A percentile compares a stretch with the other conserved stretches of the same genome.
phyloP scores from a whole-genome alignment of 208 protist species.

The Sergeia podlipaevii region DNA sequence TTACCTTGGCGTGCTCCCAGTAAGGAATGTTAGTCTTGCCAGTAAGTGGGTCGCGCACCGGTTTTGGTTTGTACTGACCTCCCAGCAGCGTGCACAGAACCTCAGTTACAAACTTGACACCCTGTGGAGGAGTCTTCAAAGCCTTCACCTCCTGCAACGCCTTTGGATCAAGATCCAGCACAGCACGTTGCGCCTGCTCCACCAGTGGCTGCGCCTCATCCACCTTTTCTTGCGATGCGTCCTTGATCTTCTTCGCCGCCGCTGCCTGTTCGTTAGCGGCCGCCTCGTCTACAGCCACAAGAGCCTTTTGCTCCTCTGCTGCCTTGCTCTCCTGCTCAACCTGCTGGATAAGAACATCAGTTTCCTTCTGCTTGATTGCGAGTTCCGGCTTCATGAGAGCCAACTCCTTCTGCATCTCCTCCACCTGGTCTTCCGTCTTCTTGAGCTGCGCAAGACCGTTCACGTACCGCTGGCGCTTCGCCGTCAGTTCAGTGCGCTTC shows the following conservation, averaged over 20 bases:
- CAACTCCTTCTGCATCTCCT: slow-evolving; percentile 92
- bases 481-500: slow-evolving; percentile 83
- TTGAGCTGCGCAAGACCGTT: slow-evolving; percentile 86
- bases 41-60: slow-evolving; percentile 73
- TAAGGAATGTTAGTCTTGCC: slow-evolving; percentile 88
- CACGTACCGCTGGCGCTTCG: slow-evolving; percentile 84
- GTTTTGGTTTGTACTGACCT: slow-evolving; percentile 83
- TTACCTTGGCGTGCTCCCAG: slow-evolving; percentile 92
- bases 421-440: slow-evolving; percentile 94
- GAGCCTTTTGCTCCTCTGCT: slow-evolving; percentile 78
- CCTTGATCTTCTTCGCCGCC: slow-evolving; percentile 92
- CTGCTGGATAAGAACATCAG: slow-evolving; percentile 75
- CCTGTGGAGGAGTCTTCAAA: slow-evolving; percentile 93
- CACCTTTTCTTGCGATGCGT: slow-evolving; percentile 95
- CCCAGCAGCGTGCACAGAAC: slow-evolving; percentile 90
- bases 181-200: slow-evolving; percentile 90
- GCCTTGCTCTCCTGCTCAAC: slow-evolving; percentile 87
- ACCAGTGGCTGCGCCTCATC: slow-evolving; percentile 94
- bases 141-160: slow-evolving; percentile 94
- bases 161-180: slow-evolving; percentile 92
- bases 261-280: slow-evolving; percentile 89
- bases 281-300: slow-evolving; percentile 90
- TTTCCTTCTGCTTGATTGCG: slow-evolving; percentile 88
- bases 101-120: slow-evolving; percentile 95
- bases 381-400: slow-evolving; percentile 91